Percentiles rank a stretch among this genome's conserved stretches.
Evolutionary conservation across 2,329 filamentous ascomycete species (phyloP).

Genomic region (Neodidymelliopsis sp.): DNA sequence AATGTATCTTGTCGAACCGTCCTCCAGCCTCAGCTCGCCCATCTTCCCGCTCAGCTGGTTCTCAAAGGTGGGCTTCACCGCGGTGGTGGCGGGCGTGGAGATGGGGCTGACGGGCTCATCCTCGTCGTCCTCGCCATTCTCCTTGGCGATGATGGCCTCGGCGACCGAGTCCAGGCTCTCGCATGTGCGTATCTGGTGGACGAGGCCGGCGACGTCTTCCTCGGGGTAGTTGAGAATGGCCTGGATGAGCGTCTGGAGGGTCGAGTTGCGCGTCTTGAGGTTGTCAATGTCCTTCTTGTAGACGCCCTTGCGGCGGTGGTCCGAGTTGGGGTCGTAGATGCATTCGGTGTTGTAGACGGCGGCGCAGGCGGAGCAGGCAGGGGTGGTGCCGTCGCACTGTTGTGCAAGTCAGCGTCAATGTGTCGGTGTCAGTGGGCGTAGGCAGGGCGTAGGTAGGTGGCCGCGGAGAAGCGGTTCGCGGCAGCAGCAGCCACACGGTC

Average conservation of each 20-base stretch:
- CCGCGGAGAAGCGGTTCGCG: constrained; percentile 6
- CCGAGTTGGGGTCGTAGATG: constrained; percentile 94
- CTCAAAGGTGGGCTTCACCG: constrained; percentile 63
- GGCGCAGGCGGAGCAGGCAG: constrained; percentile 93
- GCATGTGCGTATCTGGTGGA: constrained; percentile 87
- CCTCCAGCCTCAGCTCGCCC: constrained; percentile 86
- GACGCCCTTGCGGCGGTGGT: constrained; percentile 94
- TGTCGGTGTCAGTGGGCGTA: background rate
- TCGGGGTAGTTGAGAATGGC: constrained; percentile 91
- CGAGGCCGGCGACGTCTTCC: constrained; percentile 80
- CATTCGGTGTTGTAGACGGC: constrained; percentile 92
- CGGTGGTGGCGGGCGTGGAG: constrained; percentile 47
- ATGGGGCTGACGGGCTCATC: constrained; percentile 47
- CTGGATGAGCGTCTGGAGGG: constrained; percentile 89
- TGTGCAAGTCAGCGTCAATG: constrained; percentile 21
- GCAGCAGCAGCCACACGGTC: background rate
- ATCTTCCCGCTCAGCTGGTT: constrained; percentile 89
- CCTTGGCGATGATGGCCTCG: constrained; percentile 63
- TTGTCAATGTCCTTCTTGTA: constrained; percentile 93
- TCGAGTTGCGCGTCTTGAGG: constrained; percentile 85
- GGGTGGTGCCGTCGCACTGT: constrained; percentile 85
- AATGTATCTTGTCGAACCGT: constrained; percentile 88
- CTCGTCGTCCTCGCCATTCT: constrained; percentile 56
- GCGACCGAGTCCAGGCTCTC: constrained; percentile 74
- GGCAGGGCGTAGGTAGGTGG: background rate